These are phyloP conservation scores for Cyberlindnera samutprakarnensis DNA, from an alignment of 805 yeast genomes.

Conservation along the genomic window DNA sequence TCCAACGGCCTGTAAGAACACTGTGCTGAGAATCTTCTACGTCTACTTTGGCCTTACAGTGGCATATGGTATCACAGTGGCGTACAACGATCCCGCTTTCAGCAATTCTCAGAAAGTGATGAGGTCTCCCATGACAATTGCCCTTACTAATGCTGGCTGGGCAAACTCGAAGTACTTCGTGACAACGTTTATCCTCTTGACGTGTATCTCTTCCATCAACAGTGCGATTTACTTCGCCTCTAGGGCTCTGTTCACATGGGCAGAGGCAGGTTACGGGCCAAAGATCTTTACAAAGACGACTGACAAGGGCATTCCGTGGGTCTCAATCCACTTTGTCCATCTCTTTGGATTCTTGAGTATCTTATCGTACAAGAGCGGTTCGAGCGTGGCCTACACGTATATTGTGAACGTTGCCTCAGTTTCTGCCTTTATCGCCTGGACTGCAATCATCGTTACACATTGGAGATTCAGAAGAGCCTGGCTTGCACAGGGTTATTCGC, in stretches of 20 bases:
- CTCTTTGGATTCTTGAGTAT: slow-evolving; percentile 56
- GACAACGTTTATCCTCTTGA: slow-evolving; percentile 58
- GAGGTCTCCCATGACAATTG: slow-evolving; percentile 65
- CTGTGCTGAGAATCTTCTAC: slow-evolving; percentile 52
- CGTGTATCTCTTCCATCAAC: slow-evolving; percentile 64
- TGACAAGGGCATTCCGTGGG: slow-evolving; percentile 56
- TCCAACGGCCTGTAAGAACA: slow-evolving; percentile 63
- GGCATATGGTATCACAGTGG: slow-evolving; percentile 63
- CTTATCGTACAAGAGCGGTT: slow-evolving; percentile 43
- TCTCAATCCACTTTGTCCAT: slow-evolving; percentile 50
- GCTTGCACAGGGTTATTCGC: slow-evolving; percentile 48
- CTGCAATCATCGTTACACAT: slow-evolving; percentile 53
- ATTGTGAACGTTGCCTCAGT: slow-evolving; percentile 65
- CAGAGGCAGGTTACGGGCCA: slow-evolving; percentile 56
- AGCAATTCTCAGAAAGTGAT: slow-evolving; percentile 28
- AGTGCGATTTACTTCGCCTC: slow-evolving; percentile 64
- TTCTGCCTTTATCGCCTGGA: slow-evolving; percentile 70
- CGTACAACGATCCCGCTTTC: slow-evolving; percentile 53
- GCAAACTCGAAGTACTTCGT: slow-evolving; percentile 56
- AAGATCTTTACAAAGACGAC: slow-evolving; percentile 42
- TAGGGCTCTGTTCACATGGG: slow-evolving; percentile 57
- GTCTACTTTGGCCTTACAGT: slow-evolving; percentile 59
- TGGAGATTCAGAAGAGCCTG: slow-evolving; percentile 61
- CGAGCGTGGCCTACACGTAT: slow-evolving; percentile 59
- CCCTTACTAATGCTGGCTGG: slow-evolving; percentile 63